phyloP scores from a whole-genome alignment of 164 flowering plant species.

The Piper longum region DNA sequence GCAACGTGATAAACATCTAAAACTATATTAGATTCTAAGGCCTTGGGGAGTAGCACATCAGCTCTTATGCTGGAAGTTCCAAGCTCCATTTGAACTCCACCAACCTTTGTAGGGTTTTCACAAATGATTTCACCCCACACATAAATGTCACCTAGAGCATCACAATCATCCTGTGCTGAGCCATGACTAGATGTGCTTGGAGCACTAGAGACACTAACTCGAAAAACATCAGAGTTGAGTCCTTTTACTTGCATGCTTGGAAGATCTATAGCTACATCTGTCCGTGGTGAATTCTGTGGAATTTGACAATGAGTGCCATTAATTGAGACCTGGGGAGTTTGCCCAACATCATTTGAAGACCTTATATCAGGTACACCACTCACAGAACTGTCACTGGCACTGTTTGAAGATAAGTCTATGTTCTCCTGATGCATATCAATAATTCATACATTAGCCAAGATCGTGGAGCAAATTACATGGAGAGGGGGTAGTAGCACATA shows the following conservation, averaged over 20 bases:
- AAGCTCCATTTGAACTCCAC: constrained; percentile 8
- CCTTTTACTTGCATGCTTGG: constrained; percentile 30
- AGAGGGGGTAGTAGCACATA: neutral
- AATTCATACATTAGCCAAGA: neutral
- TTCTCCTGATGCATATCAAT: constrained; percentile 10
- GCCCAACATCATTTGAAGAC: constrained; percentile 18
- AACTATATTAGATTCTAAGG: constrained; percentile 25
- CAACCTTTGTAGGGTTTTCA: constrained; percentile 14
- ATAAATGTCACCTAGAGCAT: constrained; percentile 29
- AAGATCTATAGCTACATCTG: constrained; percentile 19
- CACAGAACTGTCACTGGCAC: constrained; percentile 23
- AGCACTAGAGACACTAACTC: constrained; percentile 35
- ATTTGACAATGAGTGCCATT: constrained; percentile 30
- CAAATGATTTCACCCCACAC: constrained; percentile 26
- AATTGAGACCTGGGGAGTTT: constrained; percentile 12
- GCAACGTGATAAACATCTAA: constrained; percentile 24
- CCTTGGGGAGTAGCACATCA: constrained; percentile 23
- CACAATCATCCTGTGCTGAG: constrained; percentile 29
- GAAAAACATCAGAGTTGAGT: constrained; percentile 21
- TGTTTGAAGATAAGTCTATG: constrained; percentile 21
- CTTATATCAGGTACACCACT: constrained; percentile 17
- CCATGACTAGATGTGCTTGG: constrained; percentile 32
- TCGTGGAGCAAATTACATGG: neutral
- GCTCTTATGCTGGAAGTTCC: constrained; percentile 11
- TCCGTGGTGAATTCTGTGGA: constrained; percentile 15